Base-by-base conservation (phyloP, 164 flowering plant species). In the Magnolia sinica region DNA sequence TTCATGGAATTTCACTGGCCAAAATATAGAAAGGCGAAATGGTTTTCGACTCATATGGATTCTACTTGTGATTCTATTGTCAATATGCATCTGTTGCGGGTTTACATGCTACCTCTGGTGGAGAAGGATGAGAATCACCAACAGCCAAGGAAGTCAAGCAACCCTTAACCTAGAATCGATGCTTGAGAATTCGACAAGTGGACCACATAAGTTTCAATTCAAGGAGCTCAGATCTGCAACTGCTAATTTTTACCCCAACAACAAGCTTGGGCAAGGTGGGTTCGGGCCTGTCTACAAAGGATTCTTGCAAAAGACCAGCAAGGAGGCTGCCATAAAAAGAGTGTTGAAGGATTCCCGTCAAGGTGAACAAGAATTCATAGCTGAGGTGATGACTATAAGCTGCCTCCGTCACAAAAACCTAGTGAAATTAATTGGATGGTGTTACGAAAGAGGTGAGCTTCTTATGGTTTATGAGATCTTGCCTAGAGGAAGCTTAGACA, bases 221-320 rank as follows among this genome's bases (percentile, higher is more conserved):
- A 83, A 72, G 76, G 89, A 89, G 14, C 85, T 91, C 23, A 79
- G 76, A 67, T 58, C 73, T 9, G 89, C 91, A 9, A 91, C 92
- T 0, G 84, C 78, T 16, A 81, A 85, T 49, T 91, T 88, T 74
- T 75, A 76, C 58, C 70, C 73, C 18, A 79, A 75, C 63, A 84
- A 87, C 81, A 84, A 83, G 85, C 84, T 91, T 1, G 95, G 93
- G 37, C 79, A 78, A 79, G 93, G 93, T 1, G 96, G 90, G 5
- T 91, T 83, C 58, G 95, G 93, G 29, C 81, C 79, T 5, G 96
- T 91, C 11, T 89, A 86, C 74, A 87, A 78, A 69, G 96, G 92
- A n/a, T 14, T 71, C 23, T 71, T 86, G 80, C 66, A 67, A 22
- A 71, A 69, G 27, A 59, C 77, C n/a, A 79, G 73, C 51, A 23